phyloP scores from a whole-genome alignment of 164 flowering plant species.

The Magnolia officinalis region DNA sequence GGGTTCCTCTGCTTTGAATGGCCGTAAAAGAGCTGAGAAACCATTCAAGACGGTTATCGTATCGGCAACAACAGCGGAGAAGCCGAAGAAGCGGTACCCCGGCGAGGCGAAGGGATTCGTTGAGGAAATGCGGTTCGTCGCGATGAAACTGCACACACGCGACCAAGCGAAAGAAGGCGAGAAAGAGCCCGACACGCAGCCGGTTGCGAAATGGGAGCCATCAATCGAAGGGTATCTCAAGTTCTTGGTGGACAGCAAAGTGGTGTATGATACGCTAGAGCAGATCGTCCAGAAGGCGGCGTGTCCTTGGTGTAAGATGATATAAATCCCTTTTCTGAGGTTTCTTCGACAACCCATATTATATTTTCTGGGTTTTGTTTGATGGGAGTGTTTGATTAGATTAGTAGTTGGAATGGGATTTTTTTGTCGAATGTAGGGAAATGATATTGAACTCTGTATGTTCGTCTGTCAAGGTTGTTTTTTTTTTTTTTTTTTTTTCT shows the following conservation, averaged over 20 bases:
- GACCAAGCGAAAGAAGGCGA: constrained; percentile 92
- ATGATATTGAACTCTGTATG: too few species aligned
- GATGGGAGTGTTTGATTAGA: too few species aligned
- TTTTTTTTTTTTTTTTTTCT: too few species aligned
- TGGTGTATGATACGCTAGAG: constrained; percentile 90
- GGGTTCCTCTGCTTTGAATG: not conserved
- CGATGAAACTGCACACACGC: constrained; percentile 87
- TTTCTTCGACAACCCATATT: too few species aligned
- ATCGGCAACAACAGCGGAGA: constrained; percentile 55
- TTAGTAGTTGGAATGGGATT: too few species aligned
- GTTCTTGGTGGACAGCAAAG: constrained; percentile 87
- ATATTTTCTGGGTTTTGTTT: too few species aligned
- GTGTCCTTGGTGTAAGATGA: constrained; percentile 58
- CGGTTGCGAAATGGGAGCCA: constrained; percentile 76
- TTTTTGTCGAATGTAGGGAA: too few species aligned
- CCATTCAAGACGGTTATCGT: constrained; percentile 14
- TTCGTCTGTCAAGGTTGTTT: too few species aligned
- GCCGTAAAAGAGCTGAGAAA: constrained; percentile 6
- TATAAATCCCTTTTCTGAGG: too few species aligned
- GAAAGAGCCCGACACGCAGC: constrained; percentile 50
- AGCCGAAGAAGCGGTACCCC: constrained; percentile 55
- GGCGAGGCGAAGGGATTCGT: constrained; percentile 88
- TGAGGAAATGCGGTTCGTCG: constrained; percentile 94
- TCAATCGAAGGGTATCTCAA: constrained; percentile 72
- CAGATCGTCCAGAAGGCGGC: constrained; percentile 58